Base-by-base conservation (phyloP, 2,329 filamentous ascomycete species). In the Fusarium hainanense region DNA sequence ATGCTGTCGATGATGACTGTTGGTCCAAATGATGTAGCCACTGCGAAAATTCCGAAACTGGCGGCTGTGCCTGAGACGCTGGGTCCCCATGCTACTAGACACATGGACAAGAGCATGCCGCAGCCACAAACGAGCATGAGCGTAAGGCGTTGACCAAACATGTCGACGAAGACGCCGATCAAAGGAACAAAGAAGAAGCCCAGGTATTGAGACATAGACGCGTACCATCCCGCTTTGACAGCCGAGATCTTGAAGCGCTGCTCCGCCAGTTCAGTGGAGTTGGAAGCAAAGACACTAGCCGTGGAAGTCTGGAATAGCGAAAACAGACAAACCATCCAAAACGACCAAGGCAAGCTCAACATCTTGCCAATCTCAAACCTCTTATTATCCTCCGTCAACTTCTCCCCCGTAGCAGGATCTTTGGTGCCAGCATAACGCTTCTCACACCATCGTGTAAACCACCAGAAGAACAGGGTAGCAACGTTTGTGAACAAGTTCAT, bases 401-500 rank as follows among this genome's bases (percentile, higher is more conserved):
- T 80, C 68, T 90, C 88, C 0, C 87, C 85, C 0, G 88, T 90
- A 0, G 87, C 87, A 0, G 83, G 84, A 55, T 90, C 88, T 1
- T 78, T 74, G 3, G 81, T 82, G 4, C 82, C 82, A 2, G 76
- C 71, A 54, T 84, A 90, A 25, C 79, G 80, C 25, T 79, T 80
- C 32, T 85, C 81, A 41, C 82, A 84, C 75, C 84, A 85, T 12
- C 80, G 80, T 1, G 83, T 88, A 72, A 90, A 89, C 69, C 83
- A 82, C 78, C 83, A 89, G 74, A 89, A 90, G 12, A 80, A 76
- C 0, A 82, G 54, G 0, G 87, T 89, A 2, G 83, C 81, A 1
- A 83, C 72, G 56, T 90, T 90, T 11, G 88, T 89, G 66, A 90
- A 90, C 4, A 90, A 60, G 61, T 90, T 89, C 85, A 90, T 89